phyloP scores from a whole-genome alignment of 345 rosid species.

The Lagerstroemia speciosa region DNA sequence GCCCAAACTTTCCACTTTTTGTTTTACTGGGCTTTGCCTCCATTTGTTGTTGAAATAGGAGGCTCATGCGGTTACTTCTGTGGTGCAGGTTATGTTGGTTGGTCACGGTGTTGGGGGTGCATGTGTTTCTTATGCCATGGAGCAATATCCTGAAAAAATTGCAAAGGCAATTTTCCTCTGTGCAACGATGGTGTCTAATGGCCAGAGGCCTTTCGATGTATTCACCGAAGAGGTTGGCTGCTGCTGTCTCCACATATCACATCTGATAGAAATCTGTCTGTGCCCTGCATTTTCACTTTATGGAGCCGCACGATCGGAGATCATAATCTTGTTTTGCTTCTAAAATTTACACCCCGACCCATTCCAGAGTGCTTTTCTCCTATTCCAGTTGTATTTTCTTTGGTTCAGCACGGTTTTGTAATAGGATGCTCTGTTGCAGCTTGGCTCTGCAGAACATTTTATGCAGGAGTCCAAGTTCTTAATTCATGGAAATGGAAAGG shows the following conservation, averaged over 20 bases:
- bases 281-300: background rate
- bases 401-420: slow-evolving; percentile 5
- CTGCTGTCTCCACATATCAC: background rate
- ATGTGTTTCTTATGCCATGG: slow-evolving; percentile 72
- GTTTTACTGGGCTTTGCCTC: background rate
- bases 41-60: background rate
- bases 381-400: slow-evolving; percentile 2
- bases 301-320: background rate
- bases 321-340: background rate
- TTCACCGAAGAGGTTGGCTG: slow-evolving; percentile 86
- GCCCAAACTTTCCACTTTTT: background rate
- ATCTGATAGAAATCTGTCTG: background rate
- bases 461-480: slow-evolving; percentile 78
- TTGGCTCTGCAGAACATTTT: slow-evolving; percentile 89
- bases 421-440: slow-evolving; percentile 39
- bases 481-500: slow-evolving; percentile 79
- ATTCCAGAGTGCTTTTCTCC: background rate
- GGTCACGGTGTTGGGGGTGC: slow-evolving; percentile 96
- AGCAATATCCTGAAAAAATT: slow-evolving; percentile 64
- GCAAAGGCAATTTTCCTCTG: slow-evolving; percentile 77
- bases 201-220: slow-evolving; percentile 88
- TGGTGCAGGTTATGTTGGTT: slow-evolving; percentile 63
- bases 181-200: slow-evolving; percentile 84
- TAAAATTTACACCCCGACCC: background rate
- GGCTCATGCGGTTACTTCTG: background rate